Evolutionary conservation across 768 basidiomycete species (phyloP).

Genomic region (Russula brevipes): DNA sequence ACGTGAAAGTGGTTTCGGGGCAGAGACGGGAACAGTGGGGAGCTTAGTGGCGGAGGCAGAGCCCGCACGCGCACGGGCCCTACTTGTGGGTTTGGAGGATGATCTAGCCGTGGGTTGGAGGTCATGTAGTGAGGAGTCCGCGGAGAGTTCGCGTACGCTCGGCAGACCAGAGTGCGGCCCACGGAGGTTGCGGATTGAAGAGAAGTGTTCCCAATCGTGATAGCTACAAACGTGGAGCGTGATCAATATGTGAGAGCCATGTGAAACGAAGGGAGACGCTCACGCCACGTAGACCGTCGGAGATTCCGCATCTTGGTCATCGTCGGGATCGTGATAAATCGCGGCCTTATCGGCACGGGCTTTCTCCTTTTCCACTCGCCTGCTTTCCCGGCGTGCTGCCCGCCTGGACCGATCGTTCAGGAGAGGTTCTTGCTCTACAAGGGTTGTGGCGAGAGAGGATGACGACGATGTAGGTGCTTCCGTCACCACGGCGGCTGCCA

Average conservation of each 20-base stretch:
- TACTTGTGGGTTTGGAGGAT: conserved; percentile 28
- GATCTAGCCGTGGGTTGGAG: conserved; percentile 31
- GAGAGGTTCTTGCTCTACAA: conserved; percentile 27
- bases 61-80: conserved; percentile 22
- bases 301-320: conserved; percentile 31
- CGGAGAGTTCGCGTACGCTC: conserved; percentile 47
- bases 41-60: conserved; percentile 18
- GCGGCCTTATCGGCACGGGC: conserved; percentile 19
- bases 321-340: conserved; percentile 29
- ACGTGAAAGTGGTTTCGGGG: conserved; percentile 18
- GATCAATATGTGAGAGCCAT: conserved; percentile 5
- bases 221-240: conserved; percentile 44
- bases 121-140: conserved; percentile 32
- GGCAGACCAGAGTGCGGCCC: conserved; percentile 81
- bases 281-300: conserved; percentile 76
- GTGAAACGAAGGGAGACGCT: conserved; percentile 35
- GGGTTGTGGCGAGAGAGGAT: conserved; percentile 28
- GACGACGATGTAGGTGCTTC: conserved; percentile 26
- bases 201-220: conserved; percentile 94
- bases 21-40: conserved; percentile 20
- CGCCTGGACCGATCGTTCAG: conserved; percentile 43
- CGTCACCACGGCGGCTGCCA: conserved; percentile 17
- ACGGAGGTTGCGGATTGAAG: conserved; percentile 80
- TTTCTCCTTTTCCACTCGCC: conserved; percentile 31
- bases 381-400: conserved; percentile 39